Base-by-base conservation (phyloP, 441 rosid species). In the Raphanus hybrid region DNA sequence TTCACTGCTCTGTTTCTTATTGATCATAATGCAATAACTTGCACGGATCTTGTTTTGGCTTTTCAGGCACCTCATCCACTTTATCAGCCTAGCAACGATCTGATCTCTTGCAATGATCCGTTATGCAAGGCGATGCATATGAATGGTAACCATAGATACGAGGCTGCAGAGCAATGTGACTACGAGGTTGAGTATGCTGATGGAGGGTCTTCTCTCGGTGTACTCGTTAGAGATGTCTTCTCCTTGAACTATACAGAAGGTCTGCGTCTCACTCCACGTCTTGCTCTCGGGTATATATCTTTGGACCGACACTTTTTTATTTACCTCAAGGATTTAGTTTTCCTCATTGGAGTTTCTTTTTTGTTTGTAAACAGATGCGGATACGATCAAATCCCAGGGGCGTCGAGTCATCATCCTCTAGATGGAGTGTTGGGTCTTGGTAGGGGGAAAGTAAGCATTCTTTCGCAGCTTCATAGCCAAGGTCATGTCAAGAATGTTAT, bases 391-490 rank as follows among this genome's bases (percentile, higher is more conserved):
- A 20, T 80, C 76, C 88, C 93, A 12, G 91, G 95, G 26, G 71
- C 84, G 14, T 87, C 90, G 2, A 52, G 76, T 65, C n/a, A 91
- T 84, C 96, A 91, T 84, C 96, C 92, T 32, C 63, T 96, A 8
- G 99, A 96, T 64, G 99, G 98, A 75, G 91, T 93, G 50, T 87
- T 96, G n/a, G 98, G 99, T 18, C 97, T 96, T 45, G 97, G 98
- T 27, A 91, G 84, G 77, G 99, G 98, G 23, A 86, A 84, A 77
- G 72, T 96, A 39, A 87, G 97, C 88, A 80, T 93, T 57, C 48
- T 89, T 3, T 89, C 97, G 12, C 99, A 93, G 86, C 98, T 96
- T 70, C 84, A 85, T 64, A 76, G 83, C 59, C 91, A 88, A 75
- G 92, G 94, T 62, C 73, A 88, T 62, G 90, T 89, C 63, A 76